A percentile compares a stretch with the other conserved stretches of the same genome.
phyloP scores from a whole-genome alignment of 108 stramenopile species.

The Nitzschia palea region DNA sequence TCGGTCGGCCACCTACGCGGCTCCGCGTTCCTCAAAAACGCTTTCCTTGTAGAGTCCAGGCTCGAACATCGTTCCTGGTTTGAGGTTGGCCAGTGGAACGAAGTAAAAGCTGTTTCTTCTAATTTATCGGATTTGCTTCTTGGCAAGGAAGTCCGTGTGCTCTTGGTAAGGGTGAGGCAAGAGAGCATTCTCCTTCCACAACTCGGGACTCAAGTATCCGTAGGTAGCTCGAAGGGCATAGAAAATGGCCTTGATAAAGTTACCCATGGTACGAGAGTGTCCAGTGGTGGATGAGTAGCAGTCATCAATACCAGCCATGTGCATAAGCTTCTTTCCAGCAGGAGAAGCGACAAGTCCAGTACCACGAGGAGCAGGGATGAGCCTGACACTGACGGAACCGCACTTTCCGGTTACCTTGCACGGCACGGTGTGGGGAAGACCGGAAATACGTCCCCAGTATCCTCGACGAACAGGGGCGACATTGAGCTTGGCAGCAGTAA shows the following conservation, averaged over 20 bases:
- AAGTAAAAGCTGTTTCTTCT: not conserved
- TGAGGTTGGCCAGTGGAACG: conserved; percentile 21
- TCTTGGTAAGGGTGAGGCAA: conserved; percentile 94
- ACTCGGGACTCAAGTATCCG: conserved; percentile 98
- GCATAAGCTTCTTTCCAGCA: conserved; percentile 97
- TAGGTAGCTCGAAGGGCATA: conserved; percentile 97
- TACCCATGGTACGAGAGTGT: conserved; percentile 99
- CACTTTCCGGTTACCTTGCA: conserved; percentile 99
- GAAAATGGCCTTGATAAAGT: conserved; percentile 99
- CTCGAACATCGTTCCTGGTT: not conserved
- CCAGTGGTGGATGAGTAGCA: conserved; percentile 93
- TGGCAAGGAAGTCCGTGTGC: conserved; percentile 99
- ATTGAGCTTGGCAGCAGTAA: conserved; percentile 98
- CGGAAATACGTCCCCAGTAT: conserved; percentile 98
- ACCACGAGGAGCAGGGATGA: conserved; percentile 99
- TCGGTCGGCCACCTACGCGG: conserved; percentile 55
- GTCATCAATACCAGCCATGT: conserved; percentile 98
- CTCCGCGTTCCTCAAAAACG: conserved; percentile 47
- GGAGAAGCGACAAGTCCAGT: conserved; percentile 99
- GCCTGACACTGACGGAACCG: conserved; percentile 97
- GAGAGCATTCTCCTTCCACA: conserved; percentile 95
- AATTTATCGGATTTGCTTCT: conserved; percentile 64
- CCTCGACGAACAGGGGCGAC: conserved; percentile 98
- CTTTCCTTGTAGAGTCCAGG: conserved; percentile 15
- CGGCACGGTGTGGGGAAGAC: conserved; percentile 98